Conservation (phyloP, 1,139 yeast species). For the Kurtzmaniella quercitrusa region DNA sequence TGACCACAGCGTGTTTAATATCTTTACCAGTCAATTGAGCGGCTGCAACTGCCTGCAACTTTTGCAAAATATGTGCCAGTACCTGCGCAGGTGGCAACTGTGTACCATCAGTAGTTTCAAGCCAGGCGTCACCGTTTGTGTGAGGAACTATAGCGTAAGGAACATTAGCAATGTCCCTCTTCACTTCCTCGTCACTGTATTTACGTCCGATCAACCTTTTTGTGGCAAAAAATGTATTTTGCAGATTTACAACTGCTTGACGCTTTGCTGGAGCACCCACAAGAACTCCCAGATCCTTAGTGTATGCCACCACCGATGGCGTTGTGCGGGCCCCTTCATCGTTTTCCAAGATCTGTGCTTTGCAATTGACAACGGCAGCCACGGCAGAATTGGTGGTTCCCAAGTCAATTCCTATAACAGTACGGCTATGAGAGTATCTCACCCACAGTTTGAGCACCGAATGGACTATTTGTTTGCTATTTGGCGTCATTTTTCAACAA, state of each 20-base stretch:
- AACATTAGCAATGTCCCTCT: slow-evolving; percentile 49
- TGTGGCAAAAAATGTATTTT: slow-evolving; percentile 70
- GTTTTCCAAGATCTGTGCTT: slow-evolving; percentile 60
- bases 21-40: slow-evolving; percentile 30
- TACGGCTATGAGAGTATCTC: slow-evolving; percentile 19
- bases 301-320: slow-evolving; percentile 67
- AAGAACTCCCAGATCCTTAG: slow-evolving; percentile 26
- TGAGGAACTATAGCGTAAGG: slow-evolving; percentile 55
- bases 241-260: slow-evolving; percentile 62
- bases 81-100: slow-evolving; percentile 54
- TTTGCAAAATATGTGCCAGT: slow-evolving; percentile 46
- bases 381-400: slow-evolving; percentile 86
- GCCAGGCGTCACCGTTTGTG: slow-evolving; percentile 62
- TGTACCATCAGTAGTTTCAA: slow-evolving; percentile 35
- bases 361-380: slow-evolving; percentile 51
- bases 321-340: slow-evolving; percentile 68
- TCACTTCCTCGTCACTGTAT: slow-evolving; percentile 61
- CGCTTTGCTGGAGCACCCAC: slow-evolving; percentile 67
- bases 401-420: slow-evolving; percentile 70
- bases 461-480: background rate
- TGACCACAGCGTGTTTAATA: slow-evolving; percentile 62
- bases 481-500: background rate
- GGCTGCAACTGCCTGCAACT: slow-evolving; percentile 59
- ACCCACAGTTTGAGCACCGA: background rate
- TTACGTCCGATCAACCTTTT: slow-evolving; percentile 70